Evolutionary conservation across 2,329 filamentous ascomycete genomes (phyloP), one percentile per base, ranked within the genome.

Genomic region (Fusarium nisikadoi): DNA sequence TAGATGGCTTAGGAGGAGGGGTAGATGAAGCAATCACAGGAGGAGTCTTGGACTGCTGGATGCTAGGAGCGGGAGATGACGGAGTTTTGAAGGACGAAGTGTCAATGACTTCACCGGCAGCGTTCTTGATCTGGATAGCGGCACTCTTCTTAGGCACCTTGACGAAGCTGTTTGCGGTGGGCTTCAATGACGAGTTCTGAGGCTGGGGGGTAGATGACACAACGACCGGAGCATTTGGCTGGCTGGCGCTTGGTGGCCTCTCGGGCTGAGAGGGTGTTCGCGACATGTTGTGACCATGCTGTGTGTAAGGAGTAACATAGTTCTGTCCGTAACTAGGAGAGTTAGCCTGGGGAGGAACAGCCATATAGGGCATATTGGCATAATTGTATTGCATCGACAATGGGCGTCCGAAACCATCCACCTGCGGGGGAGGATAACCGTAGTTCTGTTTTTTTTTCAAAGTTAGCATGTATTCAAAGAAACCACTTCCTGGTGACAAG

Each of bases 71-170:
- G 10, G 90, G 87, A 4, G 89, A 89, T 4, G 86, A 83, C 7
- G 89, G 88, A 2, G 88, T 81, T 80, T 89, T 90, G 69, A 88
- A 83, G 60, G 83, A 89, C 79, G 84, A 93, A 84, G 86, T 88
- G 75, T 94, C 90, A 17, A 98, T 85, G 35, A 90, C 89, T 79
- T 96, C 94, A 70, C 94, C 95, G 62, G 91, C 88, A 35, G 92
- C 88, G 77, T 94, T 93, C 86, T 94, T 97, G 85, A 98, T 97
- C 53, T 91, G 86, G 73, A 98, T 92, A 2, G 92, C 91, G 52
- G 90, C 91, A 81, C 89, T 94, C 86, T 92, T 93, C 80, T 86
- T 86, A 25, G 84, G 84, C 52, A 73, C 66, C 76, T 86, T 89
- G 79, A 84, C 80, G 65, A 88, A 87, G 65, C 81, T 82, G 42